Conservation (phyloP, 2,329 filamentous ascomycete genomes). For the Aspergillus phoenicis region DNA sequence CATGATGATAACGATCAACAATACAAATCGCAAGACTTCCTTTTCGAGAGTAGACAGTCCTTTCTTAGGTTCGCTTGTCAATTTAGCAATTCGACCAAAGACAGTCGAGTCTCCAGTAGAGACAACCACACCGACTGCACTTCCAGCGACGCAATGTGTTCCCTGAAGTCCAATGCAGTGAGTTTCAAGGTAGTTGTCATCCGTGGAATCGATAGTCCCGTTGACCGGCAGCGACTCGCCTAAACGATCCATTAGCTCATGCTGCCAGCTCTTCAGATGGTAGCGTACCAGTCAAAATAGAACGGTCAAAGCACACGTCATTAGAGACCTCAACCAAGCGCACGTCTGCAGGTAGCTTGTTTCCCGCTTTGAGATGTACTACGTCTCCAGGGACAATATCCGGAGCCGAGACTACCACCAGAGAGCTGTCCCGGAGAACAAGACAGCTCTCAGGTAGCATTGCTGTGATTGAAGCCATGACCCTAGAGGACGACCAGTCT, state of each 20-base stretch:
- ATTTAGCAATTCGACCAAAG: conserved; percentile 73
- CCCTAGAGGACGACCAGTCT: conserved; percentile 74
- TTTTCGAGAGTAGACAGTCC: conserved; percentile 70
- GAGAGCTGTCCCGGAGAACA: conserved; percentile 62
- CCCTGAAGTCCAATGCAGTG: conserved; percentile 75
- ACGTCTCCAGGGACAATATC: conserved; percentile 74
- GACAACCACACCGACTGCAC: conserved; percentile 67
- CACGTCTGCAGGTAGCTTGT: conserved; percentile 74
- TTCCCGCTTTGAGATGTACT: conserved; percentile 68
- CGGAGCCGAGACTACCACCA: conserved; percentile 53
- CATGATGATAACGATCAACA: conserved; percentile 69
- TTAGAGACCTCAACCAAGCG: conserved; percentile 69
- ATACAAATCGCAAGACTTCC: conserved; percentile 72
- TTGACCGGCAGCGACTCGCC: conserved; percentile 68
- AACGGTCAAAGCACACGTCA: conserved; percentile 72
- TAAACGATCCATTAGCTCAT: conserved; percentile 44
- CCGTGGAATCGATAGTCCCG: conserved; percentile 66
- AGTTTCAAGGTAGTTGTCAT: conserved; percentile 76
- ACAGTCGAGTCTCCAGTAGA: conserved; percentile 73
- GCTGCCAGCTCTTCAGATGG: neutral
- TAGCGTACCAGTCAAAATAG: conserved; percentile 66
- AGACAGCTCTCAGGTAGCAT: conserved; percentile 77
- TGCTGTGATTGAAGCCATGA: conserved; percentile 77
- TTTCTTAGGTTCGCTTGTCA: conserved; percentile 69
- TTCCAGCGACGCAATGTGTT: conserved; percentile 75